These are phyloP conservation scores for Dendrothele bispora DNA, from an alignment of 768 basidiomycete genomes.

Conservation along the genomic window DNA sequence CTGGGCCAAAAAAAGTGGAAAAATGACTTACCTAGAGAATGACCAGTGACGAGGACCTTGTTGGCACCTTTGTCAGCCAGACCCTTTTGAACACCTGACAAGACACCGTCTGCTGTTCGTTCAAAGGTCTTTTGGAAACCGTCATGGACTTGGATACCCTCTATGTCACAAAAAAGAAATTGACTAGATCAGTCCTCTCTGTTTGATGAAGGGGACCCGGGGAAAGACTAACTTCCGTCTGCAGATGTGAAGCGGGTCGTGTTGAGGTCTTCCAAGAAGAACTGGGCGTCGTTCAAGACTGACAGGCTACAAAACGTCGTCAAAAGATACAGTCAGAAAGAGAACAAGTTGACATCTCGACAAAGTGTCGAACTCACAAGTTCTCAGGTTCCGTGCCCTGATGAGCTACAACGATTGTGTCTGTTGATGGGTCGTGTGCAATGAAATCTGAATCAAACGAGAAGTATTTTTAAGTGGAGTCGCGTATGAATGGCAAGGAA, in stretches of 20 bases:
- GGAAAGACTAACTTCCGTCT: constrained; percentile 18
- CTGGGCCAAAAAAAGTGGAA: neutral
- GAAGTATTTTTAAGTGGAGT: neutral
- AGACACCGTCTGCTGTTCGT: constrained; percentile 34
- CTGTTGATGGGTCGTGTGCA: constrained; percentile 30
- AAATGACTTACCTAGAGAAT: constrained; percentile 38
- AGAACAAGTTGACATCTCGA: neutral
- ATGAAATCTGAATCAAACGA: constrained; percentile 28
- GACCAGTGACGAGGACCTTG: constrained; percentile 39
- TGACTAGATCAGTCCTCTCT: neutral
- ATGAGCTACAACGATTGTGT: constrained; percentile 40
- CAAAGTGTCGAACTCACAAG: constrained; percentile 19
- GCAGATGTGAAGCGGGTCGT: constrained; percentile 28
- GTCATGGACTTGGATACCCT: constrained; percentile 32
- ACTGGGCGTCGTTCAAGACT: constrained; percentile 33
- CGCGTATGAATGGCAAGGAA: neutral
- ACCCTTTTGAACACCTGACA: constrained; percentile 28
- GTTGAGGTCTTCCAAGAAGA: constrained; percentile 28
- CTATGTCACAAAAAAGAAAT: constrained; percentile 15
- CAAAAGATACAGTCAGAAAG: neutral
- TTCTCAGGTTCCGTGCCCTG: constrained; percentile 36
- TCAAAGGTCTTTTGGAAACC: constrained; percentile 41
- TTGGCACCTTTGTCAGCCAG: constrained; percentile 26
- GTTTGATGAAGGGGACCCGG: neutral
- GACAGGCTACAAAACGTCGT: constrained; percentile 24